Percentiles rank a stretch among this genome's conserved stretches.
These are phyloP conservation scores for Beauveria australis DNA, from an alignment of 2,329 filamentous ascomycete species.

Conservation along the genomic window DNA sequence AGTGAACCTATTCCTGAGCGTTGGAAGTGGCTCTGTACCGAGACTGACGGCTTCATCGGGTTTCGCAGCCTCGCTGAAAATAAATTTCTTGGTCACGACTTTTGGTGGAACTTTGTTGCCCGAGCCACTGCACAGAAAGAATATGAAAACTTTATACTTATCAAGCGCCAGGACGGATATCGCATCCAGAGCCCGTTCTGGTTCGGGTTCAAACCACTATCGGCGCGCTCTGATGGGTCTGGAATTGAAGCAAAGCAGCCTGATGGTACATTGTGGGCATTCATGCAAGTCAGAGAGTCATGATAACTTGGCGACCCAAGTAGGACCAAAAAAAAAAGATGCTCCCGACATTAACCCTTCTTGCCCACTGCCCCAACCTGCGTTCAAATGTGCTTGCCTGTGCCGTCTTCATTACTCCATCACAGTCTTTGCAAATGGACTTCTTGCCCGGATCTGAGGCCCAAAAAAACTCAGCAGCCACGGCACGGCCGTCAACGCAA, in stretches of 20 bases:
- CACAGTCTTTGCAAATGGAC: background rate
- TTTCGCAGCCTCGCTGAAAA: background rate
- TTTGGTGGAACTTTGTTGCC: background rate
- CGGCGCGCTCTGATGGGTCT: constrained; percentile 47
- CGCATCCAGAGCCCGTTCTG: background rate
- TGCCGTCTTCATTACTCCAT: background rate
- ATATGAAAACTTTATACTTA: background rate
- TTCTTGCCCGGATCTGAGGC: constrained; percentile 52
- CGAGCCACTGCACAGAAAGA: background rate
- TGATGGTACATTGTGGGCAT: background rate
- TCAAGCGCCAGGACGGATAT: background rate
- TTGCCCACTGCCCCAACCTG: background rate
- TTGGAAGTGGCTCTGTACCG: constrained; percentile 1
- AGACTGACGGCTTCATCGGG: background rate
- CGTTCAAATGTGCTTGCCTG: no score
- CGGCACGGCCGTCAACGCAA: constrained; percentile 64
- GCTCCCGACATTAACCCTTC: background rate
- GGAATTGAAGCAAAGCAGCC: constrained; percentile 54
- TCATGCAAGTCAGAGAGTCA: background rate
- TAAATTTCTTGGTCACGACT: background rate
- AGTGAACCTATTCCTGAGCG: background rate
- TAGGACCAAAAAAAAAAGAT: background rate
- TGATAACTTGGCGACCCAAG: constrained; percentile 20
- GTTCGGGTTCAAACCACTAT: background rate
- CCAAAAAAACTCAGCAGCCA: constrained; percentile 80